Evolutionary conservation across 2,329 filamentous ascomycete species (phyloP).

Genomic region (Penicillium sp.): DNA sequence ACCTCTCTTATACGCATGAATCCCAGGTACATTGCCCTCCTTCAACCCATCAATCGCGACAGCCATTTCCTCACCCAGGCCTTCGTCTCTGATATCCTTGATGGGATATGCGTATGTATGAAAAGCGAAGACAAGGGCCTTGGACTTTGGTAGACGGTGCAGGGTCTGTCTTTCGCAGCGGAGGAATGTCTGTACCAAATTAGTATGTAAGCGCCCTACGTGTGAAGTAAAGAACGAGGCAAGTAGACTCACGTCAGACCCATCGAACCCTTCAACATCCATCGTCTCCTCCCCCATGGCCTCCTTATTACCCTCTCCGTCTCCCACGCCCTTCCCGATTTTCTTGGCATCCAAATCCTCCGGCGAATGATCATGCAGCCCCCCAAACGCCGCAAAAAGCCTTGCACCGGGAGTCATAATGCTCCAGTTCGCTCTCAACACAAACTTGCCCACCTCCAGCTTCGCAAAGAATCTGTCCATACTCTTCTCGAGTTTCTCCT

Average conservation of each 20-base stretch:
- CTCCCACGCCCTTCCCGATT: constrained; percentile 11
- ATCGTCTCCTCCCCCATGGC: constrained; percentile 26
- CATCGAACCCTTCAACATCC: constrained; percentile 46
- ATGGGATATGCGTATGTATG: constrained; percentile 67
- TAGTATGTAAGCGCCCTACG: constrained; percentile 16
- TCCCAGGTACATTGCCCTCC: constrained; percentile 61
- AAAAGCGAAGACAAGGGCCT: constrained; percentile 64
- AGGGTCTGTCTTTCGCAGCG: constrained; percentile 66
- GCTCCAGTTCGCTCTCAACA: constrained; percentile 60
- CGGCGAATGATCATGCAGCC: constrained; percentile 32
- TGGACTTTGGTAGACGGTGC: constrained; percentile 60
- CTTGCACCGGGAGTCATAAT: constrained; percentile 43
- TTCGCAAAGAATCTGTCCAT: constrained; percentile 68
- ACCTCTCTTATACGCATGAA: constrained; percentile 63
- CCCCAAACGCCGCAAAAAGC: constrained; percentile 47
- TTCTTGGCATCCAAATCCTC: constrained; percentile 18
- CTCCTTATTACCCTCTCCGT: constrained; percentile 8
- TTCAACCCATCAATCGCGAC: constrained; percentile 64
- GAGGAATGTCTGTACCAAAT: constrained; percentile 34
- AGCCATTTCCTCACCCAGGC: constrained; percentile 58
- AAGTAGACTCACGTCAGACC: constrained; percentile 46
- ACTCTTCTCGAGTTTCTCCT: constrained; percentile 58
- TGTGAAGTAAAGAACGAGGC: background rate
- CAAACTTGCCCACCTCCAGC: constrained; percentile 58
- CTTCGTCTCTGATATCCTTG: constrained; percentile 60